A percentile compares a stretch with the other conserved stretches of the same genome.
Conservation (phyloP, 1,284 basidiomycete species). For the Kalmanozyma brasiliensis region DNA sequence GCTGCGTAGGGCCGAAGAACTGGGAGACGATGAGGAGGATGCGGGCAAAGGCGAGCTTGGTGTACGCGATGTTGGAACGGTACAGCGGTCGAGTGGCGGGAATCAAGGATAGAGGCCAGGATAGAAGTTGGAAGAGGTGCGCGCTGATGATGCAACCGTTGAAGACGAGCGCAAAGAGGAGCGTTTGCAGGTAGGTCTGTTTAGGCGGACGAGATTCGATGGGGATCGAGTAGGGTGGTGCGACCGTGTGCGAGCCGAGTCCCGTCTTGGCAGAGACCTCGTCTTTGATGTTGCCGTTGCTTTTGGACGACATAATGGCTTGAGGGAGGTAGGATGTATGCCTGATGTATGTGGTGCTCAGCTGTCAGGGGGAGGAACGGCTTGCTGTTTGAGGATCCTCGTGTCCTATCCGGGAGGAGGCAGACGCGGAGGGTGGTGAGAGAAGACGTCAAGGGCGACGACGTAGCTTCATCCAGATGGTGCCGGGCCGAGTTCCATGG, state of each 20-base stretch:
- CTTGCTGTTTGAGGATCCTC: too few relatives aligned
- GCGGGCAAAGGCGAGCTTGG: slow-evolving; percentile 50
- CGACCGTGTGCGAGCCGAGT: slow-evolving; percentile 14
- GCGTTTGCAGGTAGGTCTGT: slow-evolving; percentile 34
- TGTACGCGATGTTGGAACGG: slow-evolving; percentile 43
- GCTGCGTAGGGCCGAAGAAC: slow-evolving; percentile 57
- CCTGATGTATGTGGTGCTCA: too few relatives aligned
- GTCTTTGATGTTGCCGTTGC: slow-evolving; percentile 1
- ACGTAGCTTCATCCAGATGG: too few relatives aligned
- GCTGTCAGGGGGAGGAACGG: too few relatives aligned
- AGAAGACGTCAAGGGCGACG: too few relatives aligned
- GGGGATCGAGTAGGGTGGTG: slow-evolving; percentile 36
- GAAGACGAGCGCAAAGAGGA: slow-evolving; percentile 52
- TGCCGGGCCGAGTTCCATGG: slow-evolving; percentile 6
- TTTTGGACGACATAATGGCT: background rate
- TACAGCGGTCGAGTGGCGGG: slow-evolving; percentile 32
- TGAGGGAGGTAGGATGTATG: background rate
- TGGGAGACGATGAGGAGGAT: slow-evolving; percentile 52
- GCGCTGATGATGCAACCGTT: slow-evolving; percentile 50
- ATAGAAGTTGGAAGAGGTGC: slow-evolving; percentile 49
- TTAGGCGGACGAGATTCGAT: slow-evolving; percentile 39
- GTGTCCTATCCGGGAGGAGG: too few relatives aligned
- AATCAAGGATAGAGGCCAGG: slow-evolving; percentile 45
- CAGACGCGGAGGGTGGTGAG: too few relatives aligned
- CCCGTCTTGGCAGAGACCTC: slow-evolving; percentile 32